phyloP scores from a whole-genome alignment of 768 basidiomycete genomes.

The Cyclocybe aegerita region DNA sequence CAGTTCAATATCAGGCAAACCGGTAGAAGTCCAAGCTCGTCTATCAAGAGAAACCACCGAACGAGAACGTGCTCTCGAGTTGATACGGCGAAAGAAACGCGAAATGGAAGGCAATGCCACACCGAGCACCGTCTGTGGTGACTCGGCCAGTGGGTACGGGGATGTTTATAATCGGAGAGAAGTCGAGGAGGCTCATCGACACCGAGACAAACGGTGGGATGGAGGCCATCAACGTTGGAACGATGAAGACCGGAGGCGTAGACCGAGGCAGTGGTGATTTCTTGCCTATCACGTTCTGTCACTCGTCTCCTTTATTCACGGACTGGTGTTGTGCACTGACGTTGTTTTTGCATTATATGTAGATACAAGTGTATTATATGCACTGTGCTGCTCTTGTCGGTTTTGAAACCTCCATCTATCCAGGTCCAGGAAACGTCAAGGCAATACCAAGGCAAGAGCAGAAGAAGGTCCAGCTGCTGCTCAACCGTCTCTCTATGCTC shows the following conservation, averaged over 20 bases:
- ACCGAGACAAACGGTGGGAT: slow-evolving; percentile 27
- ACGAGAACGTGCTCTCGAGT: slow-evolving; percentile 70
- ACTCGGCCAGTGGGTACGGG: slow-evolving; percentile 48
- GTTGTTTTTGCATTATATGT: no score
- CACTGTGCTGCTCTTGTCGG: slow-evolving; percentile 3
- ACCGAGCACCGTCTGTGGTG: slow-evolving; percentile 65
- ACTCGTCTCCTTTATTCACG: slow-evolving; percentile 1
- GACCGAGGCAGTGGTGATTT: slow-evolving; percentile 13
- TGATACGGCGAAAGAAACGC: slow-evolving; percentile 64
- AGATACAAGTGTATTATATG: not conserved
- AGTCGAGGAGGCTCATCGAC: slow-evolving; percentile 70
- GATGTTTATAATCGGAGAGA: slow-evolving; percentile 72
- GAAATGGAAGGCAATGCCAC: slow-evolving; percentile 67
- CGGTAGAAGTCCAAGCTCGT: slow-evolving; percentile 53
- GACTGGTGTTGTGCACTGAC: not conserved
- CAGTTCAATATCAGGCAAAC: slow-evolving; percentile 22
- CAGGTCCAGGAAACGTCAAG: no score
- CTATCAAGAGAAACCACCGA: slow-evolving; percentile 74
- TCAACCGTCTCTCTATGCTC: no score
- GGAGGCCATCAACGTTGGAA: slow-evolving; percentile 11
- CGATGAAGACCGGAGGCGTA: slow-evolving; percentile 12
- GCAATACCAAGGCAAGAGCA: no score
- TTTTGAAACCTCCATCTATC: not conserved
- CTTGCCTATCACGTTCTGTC: not conserved
- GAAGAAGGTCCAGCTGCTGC: no score